Conservation (phyloP, 1,139 yeast genomes). For the Candida tetrigidarum region DNA sequence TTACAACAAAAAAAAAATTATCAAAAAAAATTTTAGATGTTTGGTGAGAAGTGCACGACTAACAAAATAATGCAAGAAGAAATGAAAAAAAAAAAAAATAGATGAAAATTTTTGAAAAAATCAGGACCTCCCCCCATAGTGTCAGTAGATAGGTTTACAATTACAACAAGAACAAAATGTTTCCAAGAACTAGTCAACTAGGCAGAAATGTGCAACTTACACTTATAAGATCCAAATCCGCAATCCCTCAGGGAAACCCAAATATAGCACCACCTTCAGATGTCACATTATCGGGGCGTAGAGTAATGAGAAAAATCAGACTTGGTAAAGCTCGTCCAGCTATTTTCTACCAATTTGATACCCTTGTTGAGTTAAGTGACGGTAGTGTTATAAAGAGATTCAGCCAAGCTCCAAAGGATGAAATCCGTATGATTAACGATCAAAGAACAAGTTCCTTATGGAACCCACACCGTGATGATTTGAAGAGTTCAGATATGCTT, state of each 20-base stretch:
- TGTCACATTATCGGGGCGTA: conserved; percentile 49
- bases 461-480: conserved; percentile 60
- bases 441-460: conserved; percentile 85
- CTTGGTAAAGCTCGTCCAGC: conserved; percentile 92
- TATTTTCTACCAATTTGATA: conserved; percentile 87
- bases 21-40: conserved; percentile 7
- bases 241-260: neutral
- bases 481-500: conserved; percentile 48
- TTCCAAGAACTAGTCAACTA: conserved; percentile 1
- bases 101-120: conserved; percentile 1
- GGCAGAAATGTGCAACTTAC: conserved; percentile 2
- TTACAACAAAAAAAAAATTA: conserved; percentile 1
- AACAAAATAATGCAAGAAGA: neutral
- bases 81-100: conserved; percentile 6
- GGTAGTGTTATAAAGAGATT: conserved; percentile 87
- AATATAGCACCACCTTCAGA: conserved; percentile 19
- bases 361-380: conserved; percentile 85
- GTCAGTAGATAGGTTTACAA: too few relatives aligned
- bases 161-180: too few relatives aligned
- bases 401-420: conserved; percentile 88
- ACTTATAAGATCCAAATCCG: conserved; percentile 3
- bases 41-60: conserved; percentile 7
- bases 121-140: too few relatives aligned
- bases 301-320: conserved; percentile 59
- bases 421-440: conserved; percentile 83